Base-by-base conservation (phyloP, 345 rosid genomes). In the Barbarea vulgaris region DNA sequence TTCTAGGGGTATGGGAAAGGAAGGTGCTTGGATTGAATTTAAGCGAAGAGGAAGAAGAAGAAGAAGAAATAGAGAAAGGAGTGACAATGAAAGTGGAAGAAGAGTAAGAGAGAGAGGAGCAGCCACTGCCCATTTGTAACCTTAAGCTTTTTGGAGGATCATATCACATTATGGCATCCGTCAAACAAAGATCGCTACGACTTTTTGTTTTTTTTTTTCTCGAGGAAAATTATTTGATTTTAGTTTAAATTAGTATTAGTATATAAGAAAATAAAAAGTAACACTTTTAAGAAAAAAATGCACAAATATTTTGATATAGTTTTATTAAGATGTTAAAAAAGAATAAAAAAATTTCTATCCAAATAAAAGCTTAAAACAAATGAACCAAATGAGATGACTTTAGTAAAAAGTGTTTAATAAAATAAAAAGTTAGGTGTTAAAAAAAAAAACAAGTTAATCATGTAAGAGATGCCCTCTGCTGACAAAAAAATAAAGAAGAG, bases 121-220 rank as follows among this genome's bases (percentile, higher is more conserved):
- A 76, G 76, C 76, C 80, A 79, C 62, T 83, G 25, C 88, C 86
- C 96, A 89, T 89, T 78, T 65, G 84, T 10, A 54, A 51, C 8
- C 13, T 25, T 5, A 65, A 33, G 69, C 64, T 47, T 36, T 58
- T 64, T 64, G 62, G 14, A 12, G 9, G 42, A 39, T 33, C 52
- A 69, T 57, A 63, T 76, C 59, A 66, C 37, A 11, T 31, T 24
- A 10, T 17, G 25, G 34, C 30, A 36, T 5, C 61, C 33, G 79
- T 76, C 79, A 75, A 69, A 76, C 61, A 51, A 61, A 41, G 50
- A 61, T 69, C 25, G 39, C 73, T 48, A 65, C 28, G 51, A 65
- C 39, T 47, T 34, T 34, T 4, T 19, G 10, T 31, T 31, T 11
- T 3, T 42, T 5, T 14, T 22, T 36, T 70, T 7, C 21, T 57